A percentile compares a stretch with the other conserved stretches of the same genome.
Evolutionary conservation across 768 basidiomycete species (phyloP).

Genomic region (Auriscalpium vulgare): DNA sequence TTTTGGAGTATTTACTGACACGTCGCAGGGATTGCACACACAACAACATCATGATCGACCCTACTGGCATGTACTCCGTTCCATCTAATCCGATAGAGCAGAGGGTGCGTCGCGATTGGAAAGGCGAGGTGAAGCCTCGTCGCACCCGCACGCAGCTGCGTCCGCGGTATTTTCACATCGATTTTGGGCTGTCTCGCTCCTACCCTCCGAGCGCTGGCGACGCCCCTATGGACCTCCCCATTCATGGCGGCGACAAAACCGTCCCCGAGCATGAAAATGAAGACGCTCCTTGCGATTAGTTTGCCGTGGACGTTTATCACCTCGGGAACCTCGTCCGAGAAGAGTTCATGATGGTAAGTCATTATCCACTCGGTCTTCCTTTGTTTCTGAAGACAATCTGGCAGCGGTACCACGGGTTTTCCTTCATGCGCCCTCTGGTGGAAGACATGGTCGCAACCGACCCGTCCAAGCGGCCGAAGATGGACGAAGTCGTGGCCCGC

Average conservation of each 20-base stretch:
- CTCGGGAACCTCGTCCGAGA: conserved; percentile 25
- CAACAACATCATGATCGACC: conserved; percentile 22
- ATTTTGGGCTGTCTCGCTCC: conserved; percentile 30
- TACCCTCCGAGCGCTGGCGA: conserved; percentile 20
- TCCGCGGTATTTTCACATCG: conserved; percentile 27
- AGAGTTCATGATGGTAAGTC: conserved; percentile 20
- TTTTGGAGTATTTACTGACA: too few species aligned
- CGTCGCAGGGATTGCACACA: conserved; percentile 11
- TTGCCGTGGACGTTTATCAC: conserved; percentile 29
- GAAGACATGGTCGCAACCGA: conserved; percentile 26
- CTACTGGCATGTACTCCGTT: conserved; percentile 17
- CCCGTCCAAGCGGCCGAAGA: conserved; percentile 24
- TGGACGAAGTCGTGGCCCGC: conserved; percentile 21
- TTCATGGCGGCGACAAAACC: conserved; percentile 35
- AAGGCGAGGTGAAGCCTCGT: conserved; percentile 14
- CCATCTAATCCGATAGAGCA: conserved; percentile 19
- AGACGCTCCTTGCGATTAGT: conserved; percentile 20
- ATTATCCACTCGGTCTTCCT: not conserved
- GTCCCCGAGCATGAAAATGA: conserved; percentile 23
- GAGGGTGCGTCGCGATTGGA: conserved; percentile 14
- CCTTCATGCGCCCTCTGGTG: too few species aligned
- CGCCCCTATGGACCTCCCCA: conserved; percentile 20
- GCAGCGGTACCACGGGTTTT: conserved; percentile 16
- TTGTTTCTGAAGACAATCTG: not conserved
- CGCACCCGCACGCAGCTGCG: conserved; percentile 24